Conservation (phyloP, 176 grass and related monocot genomes). For the Musa acuminata region DNA sequence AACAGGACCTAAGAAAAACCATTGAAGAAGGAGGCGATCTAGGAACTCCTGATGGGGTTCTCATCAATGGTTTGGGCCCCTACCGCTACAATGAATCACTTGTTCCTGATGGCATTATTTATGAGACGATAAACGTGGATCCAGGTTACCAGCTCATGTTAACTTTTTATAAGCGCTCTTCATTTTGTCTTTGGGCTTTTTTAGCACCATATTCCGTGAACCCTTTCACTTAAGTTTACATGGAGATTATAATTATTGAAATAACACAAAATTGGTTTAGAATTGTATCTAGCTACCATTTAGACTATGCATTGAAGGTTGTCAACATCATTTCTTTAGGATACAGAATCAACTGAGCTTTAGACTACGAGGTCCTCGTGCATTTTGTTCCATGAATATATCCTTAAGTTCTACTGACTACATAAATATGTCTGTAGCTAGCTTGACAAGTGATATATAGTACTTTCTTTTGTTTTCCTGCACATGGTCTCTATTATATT, state of each 20-base stretch:
- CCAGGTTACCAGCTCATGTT: conserved; percentile 34
- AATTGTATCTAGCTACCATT: neutral
- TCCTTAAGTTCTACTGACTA: too few relatives aligned
- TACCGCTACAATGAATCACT: conserved; percentile 59
- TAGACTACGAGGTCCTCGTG: too few relatives aligned
- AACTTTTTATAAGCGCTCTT: neutral
- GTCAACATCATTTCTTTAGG: neutral
- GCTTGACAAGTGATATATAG: neutral
- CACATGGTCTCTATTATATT: neutral
- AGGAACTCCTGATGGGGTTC: conserved; percentile 47
- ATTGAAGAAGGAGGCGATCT: conserved; percentile 47
- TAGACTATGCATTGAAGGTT: neutral
- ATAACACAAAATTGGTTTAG: neutral
- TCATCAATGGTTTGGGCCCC: conserved; percentile 74
- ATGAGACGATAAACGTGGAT: conserved; percentile 71
- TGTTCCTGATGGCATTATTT: conserved; percentile 47
- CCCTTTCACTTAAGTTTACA: neutral
- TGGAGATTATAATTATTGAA: neutral
- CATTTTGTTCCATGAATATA: too few relatives aligned
- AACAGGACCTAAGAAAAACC: conserved; percentile 43
- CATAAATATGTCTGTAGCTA: neutral
- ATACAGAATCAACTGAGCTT: too few relatives aligned
- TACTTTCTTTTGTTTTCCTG: neutral
- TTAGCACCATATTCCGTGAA: neutral
- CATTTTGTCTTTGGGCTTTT: neutral